Evolutionary conservation across 129 eudicot species (phyloP), one percentile per base, ranked within the genome.

Genomic region (Deinandra increscens): DNA sequence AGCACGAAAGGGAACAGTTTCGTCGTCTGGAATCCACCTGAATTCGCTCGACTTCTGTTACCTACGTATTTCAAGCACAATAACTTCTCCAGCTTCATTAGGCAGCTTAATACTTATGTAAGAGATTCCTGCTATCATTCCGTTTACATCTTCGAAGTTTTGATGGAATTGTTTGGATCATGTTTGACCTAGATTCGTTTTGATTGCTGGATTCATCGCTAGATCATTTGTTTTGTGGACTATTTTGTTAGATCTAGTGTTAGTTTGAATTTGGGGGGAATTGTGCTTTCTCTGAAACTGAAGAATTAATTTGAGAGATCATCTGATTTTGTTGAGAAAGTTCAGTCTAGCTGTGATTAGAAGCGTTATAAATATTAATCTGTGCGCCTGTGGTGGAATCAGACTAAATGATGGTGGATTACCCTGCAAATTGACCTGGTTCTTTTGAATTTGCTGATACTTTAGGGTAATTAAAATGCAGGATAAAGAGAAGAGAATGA

Each of bases 11-110:
- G 78, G 44, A 83, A 64, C 43, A 88, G 96, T 74, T 88, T 88
- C 64, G 86, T 88, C 17, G 96, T 88, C 22, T 86, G 96, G 89
- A 81, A 88, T 43, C 96, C 96, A 7, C 96, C 96, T 3, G 96
- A 88, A 55, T 88, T 88, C 59, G 84, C 91, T 45, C 84, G 96
- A 1, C 6, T 83, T 23, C 69, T 88, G 44, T 82, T 88, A 9
- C 96, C 96, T 0, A 78, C 87, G 14, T 88, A 85, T 62, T 88
- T 88, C 55, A 88, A 88, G 80, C 96, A 88, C 75, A 88, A 77
- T 44, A 88, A 88, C 62, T 88, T 88, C 73, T 88, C 96, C 29
- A 88, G 96, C 88, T 88, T 88, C 81, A 88, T 88, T 70, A 80
- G 96, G 29, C 96, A 88, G 74, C 92, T 88, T 51, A 88, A 88